Evolutionary conservation across 257 asterid genomes (phyloP), one percentile per base, ranked within the genome.

Genomic region (Knoxia roxburghii): DNA sequence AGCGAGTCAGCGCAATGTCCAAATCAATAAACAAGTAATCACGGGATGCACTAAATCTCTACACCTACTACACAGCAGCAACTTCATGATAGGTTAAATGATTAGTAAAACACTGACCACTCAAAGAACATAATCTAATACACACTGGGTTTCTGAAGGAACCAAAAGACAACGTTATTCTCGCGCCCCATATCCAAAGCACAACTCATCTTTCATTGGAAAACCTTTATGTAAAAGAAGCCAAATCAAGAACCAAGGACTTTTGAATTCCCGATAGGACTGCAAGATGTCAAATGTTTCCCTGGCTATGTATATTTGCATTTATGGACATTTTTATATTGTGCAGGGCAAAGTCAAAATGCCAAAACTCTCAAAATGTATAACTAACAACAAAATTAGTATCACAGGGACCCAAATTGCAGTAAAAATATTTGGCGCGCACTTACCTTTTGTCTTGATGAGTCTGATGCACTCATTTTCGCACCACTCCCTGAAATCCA

Each of bases 401-500:
- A 43, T n/a, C 2, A n/a, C 51, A 55, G 21, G 39, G 48, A 56
- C 56, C 17, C 43, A 65, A 72, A 13, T 37, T 45, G 33, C 61
- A 17, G 30, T 41, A 17, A 63, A 14, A 3, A 21, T 51, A 26
- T 24, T 70, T 57, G 53, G 62, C 12, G 20, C 50, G 27, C 24
- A 49, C 55, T 62, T 87, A 94, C 99, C 99, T 90, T 80, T 85
- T 26, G 96, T 81, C 53, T 97, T 95, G 39, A 87, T 58, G 62
- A 94, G 98, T 72, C 95, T 85, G 64, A 70, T 33, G 75, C 96
- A 94, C 82, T 94, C 99, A 55, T 83, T 87, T 82, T 94, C 99
- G 35, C 99, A 94, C 99, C 99, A 94, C 63, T 87, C 89, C 77
- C 87, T 81, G 75, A 94, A 94, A 71, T 87, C 96, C 78, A 73